phyloP scores from a whole-genome alignment of 192 early-diverging fungal species.

The Jimgerdemannia flammicorona region DNA sequence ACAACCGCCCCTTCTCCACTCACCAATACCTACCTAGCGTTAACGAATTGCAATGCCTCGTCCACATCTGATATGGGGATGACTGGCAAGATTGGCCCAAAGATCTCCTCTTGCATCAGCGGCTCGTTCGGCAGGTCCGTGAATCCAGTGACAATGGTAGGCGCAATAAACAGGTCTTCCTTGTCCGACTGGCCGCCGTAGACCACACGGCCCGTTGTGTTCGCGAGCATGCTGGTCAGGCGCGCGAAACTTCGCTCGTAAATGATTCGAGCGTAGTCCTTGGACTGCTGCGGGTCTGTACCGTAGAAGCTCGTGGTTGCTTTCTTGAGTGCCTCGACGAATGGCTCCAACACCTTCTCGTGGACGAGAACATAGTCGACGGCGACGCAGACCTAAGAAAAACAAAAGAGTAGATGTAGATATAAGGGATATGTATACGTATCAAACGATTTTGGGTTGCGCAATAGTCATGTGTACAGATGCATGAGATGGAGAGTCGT shows the following conservation, averaged over 20 bases:
- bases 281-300: constrained; percentile 31
- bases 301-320: constrained; percentile 37
- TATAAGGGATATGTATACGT: no score
- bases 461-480: no score
- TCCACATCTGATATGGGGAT: constrained; percentile 58
- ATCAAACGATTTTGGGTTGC: no score
- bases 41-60: constrained; percentile 61
- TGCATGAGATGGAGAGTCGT: no score
- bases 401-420: neutral
- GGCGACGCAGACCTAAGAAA: constrained; percentile 68
- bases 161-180: constrained; percentile 67
- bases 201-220: constrained; percentile 45
- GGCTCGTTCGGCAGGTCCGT: constrained; percentile 22
- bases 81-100: constrained; percentile 90
- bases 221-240: constrained; percentile 41
- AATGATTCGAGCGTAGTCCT: constrained; percentile 60
- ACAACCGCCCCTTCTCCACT: no score
- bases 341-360: constrained; percentile 34
- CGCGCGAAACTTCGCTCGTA: constrained; percentile 57
- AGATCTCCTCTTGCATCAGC: constrained; percentile 84
- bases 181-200: constrained; percentile 58
- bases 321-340: constrained; percentile 43
- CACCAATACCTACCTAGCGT: constrained; percentile 24
- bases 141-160: constrained; percentile 64
- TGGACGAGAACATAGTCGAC: constrained; percentile 76